Base-by-base conservation (phyloP, 2,329 filamentous ascomycete species). In the Lasiodiplodia citricola region DNA sequence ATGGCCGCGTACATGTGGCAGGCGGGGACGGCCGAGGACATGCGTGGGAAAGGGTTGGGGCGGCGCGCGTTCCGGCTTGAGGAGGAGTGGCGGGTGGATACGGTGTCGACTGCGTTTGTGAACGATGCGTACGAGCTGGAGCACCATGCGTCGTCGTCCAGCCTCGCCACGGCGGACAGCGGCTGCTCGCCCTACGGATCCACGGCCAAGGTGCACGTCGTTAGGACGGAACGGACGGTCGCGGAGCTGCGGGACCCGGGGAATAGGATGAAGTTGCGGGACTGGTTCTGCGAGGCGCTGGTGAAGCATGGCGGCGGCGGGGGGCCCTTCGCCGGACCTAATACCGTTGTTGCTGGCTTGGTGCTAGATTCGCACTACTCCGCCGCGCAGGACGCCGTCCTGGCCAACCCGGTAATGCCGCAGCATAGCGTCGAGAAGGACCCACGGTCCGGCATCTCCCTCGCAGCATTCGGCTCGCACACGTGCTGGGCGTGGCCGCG, bases 1-100 rank as follows among this genome's bases (percentile, higher is more conserved):
- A 77, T 76, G 72, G 74, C 76, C 7, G 76, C 77, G 2, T 77
- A 76, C 69, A 78, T 78, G 76, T 78, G 76, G 76, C 76, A 79
- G 67, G 76, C 76, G 16, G 71, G 76, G 71, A 77, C 75, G n/a
- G 77, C 76, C 1, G 76, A 78, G 68, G 75, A 77, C 50, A 66
- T 77, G 71, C 72, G 73, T 1, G 28, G 66, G 21, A 74, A 75
- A 62, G 74, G 74, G 3, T 70, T 75, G 21, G 76, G 74, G 23
- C 63, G 76, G 50, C 73, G 75, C 13, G 70, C 73, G 0, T 77
- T 79, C 63, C 69, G 77, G 10, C 63, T 79, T 8, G 77, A 78
- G n/a, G 76, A 78, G 54, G 75, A 77, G 60, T 77, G 73, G 75
- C 70, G 28, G 28, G 28, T 58, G 14, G 74, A 77, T 41, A 77